Percentiles rank a stretch among this genome's conserved stretches.
Evolutionary conservation across 1,139 yeast species (phyloP).

Genomic region (Geotrichum bryndzae): DNA sequence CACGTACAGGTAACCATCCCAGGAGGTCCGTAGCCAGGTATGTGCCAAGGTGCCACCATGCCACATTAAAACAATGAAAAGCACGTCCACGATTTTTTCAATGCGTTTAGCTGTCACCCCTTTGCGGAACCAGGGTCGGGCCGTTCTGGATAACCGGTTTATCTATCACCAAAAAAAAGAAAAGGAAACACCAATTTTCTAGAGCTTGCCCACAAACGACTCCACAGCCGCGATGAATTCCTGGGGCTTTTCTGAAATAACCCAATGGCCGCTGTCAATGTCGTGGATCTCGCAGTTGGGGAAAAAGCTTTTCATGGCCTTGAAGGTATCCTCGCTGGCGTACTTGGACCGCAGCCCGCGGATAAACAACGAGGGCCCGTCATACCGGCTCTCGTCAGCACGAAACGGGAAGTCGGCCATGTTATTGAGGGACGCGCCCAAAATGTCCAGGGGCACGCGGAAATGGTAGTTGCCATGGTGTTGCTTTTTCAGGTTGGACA

Average conservation of each 20-base stretch:
- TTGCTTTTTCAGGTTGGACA: conserved; percentile 58
- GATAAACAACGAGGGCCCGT: conserved; percentile 70
- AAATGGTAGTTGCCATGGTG: conserved; percentile 33
- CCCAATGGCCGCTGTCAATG: conserved; percentile 86
- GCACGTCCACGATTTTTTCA: no score
- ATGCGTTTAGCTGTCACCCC: no score
- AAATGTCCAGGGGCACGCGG: conserved; percentile 62
- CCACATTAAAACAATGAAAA: no score
- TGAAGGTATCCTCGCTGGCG: conserved; percentile 77
- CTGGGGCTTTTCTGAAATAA: conserved; percentile 29
- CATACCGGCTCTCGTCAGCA: conserved; percentile 48
- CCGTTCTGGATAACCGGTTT: not conserved
- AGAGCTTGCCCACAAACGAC: conserved; percentile 3
- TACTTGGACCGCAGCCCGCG: conserved; percentile 73
- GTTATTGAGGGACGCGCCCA: conserved; percentile 59
- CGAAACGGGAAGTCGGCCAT: conserved; percentile 80
- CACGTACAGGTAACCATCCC: not conserved
- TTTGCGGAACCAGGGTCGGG: no score
- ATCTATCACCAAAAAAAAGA: not conserved
- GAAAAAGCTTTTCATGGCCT: conserved; percentile 68
- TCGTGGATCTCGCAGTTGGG: conserved; percentile 71
- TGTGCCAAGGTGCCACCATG: not conserved
- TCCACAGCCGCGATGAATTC: conserved; percentile 21
- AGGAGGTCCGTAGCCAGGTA: not conserved
- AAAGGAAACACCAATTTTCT: not conserved